phyloP scores from a whole-genome alignment of 139 green algal genomes.

The Monoraphidium neglectum region DNA sequence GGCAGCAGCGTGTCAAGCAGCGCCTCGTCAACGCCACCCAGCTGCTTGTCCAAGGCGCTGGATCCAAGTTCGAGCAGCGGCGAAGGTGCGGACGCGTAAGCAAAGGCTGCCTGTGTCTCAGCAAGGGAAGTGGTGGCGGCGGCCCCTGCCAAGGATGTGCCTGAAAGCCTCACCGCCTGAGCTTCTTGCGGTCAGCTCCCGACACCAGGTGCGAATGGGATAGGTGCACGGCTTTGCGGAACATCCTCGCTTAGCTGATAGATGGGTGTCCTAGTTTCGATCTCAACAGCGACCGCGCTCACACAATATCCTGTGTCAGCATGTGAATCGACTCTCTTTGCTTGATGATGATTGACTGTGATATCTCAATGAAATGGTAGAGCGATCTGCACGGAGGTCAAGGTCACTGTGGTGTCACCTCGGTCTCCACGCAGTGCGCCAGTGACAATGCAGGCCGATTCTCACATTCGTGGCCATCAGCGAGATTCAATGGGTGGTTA shows the following conservation, averaged over 20 bases:
- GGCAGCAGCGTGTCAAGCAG: conserved; percentile 54
- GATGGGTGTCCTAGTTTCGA: too few relatives aligned
- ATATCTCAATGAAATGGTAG: too few relatives aligned
- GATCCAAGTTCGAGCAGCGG: conserved; percentile 3
- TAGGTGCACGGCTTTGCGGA: conserved; percentile 17
- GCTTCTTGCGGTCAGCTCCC: conserved; percentile 62
- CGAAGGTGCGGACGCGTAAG: not conserved
- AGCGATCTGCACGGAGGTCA: too few relatives aligned
- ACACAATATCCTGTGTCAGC: too few relatives aligned
- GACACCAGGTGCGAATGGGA: conserved; percentile 44
- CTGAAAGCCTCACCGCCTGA: conserved; percentile 26
- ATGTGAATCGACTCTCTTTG: too few relatives aligned
- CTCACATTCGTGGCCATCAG: too few relatives aligned
- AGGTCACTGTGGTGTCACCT: too few relatives aligned
- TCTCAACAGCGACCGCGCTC: too few relatives aligned
- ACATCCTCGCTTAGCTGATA: conserved; percentile 18
- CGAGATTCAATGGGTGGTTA: too few relatives aligned
- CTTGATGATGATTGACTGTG: too few relatives aligned
- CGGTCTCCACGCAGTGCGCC: too few relatives aligned
- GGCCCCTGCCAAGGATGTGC: not conserved
- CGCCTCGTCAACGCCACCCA: conserved; percentile 8
- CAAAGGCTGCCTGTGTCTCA: not conserved
- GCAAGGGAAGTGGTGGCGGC: not conserved
- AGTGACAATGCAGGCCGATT: too few relatives aligned
- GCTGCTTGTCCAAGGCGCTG: conserved; percentile 42